phyloP scores from a whole-genome alignment of 2,329 filamentous ascomycete genomes.

The Sporothrix pseudoabietina region DNA sequence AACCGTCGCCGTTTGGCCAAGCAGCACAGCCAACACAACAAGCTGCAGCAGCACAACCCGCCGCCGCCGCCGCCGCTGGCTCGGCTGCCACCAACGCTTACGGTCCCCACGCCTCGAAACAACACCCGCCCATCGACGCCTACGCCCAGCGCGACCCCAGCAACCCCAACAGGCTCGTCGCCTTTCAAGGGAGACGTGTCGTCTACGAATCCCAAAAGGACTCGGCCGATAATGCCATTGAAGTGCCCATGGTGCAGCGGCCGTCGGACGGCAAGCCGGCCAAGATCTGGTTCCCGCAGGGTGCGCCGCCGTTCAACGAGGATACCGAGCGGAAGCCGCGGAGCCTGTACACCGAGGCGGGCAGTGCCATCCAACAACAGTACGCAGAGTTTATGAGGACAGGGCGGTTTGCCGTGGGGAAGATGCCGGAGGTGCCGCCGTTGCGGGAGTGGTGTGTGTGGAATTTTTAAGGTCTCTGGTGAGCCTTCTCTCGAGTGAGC shows the following conservation, averaged over 20 bases:
- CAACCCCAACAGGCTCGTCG: conserved; percentile 35
- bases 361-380: conserved; percentile 49
- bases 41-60: not conserved
- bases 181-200: conserved; percentile 42
- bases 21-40: not conserved
- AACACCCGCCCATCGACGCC: conserved; percentile 40
- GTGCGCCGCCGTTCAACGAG: conserved; percentile 63
- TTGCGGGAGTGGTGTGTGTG: conserved; percentile 73
- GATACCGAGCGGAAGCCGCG: conserved; percentile 60
- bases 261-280: conserved; percentile 41
- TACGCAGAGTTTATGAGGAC: conserved; percentile 67
- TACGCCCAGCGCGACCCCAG: conserved; percentile 37
- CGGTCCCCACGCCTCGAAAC: conserved; percentile 36
- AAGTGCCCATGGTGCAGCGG: conserved; percentile 33
- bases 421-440: conserved; percentile 77
- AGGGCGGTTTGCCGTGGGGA: conserved; percentile 68
- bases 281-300: conserved; percentile 73
- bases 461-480: conserved; percentile 59
- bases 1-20: conserved; percentile 28
- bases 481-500: too few species aligned
- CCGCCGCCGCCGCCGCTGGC: not conserved
- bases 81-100: not conserved
- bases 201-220: conserved; percentile 41
- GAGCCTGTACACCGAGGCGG: conserved; percentile 50
- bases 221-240: conserved; percentile 41